These are phyloP conservation scores for Calocera viscosa DNA, from an alignment of 768 basidiomycete species.

Conservation along the genomic window DNA sequence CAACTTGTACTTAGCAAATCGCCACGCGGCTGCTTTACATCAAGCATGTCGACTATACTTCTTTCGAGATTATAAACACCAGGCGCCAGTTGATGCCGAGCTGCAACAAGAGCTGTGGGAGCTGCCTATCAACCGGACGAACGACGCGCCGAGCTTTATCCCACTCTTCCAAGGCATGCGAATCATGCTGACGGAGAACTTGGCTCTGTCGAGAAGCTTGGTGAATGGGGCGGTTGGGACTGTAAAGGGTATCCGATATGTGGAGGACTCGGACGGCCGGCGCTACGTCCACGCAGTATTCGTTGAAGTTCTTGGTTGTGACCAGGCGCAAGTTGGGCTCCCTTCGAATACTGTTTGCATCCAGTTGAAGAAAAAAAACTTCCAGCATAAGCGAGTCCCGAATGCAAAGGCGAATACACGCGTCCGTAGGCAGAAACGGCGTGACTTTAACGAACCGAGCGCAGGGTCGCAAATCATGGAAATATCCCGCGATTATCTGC, in stretches of 20 bases:
- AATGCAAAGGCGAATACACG: too few relatives aligned
- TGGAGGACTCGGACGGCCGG: background rate
- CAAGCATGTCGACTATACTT: background rate
- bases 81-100: background rate
- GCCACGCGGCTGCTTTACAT: background rate
- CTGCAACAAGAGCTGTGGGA: background rate
- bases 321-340: background rate
- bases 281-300: background rate
- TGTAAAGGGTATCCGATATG: background rate
- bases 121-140: background rate
- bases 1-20: background rate
- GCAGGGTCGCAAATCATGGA: background rate
- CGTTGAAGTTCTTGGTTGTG: background rate
- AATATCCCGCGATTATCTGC: background rate
- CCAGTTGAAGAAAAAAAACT: background rate
- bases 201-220: background rate
- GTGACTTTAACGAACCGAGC: background rate
- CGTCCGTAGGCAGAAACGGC: too few relatives aligned
- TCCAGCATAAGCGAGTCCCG: too few relatives aligned
- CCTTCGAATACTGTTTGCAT: background rate
- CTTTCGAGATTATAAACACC: background rate
- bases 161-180: slow-evolving; percentile 9
- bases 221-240: slow-evolving; percentile 3
- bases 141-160: background rate
- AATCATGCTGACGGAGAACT: slow-evolving; percentile 9